phyloP scores from a whole-genome alignment of 2,329 filamentous ascomycete genomes.

The Alternaria longipes region DNA sequence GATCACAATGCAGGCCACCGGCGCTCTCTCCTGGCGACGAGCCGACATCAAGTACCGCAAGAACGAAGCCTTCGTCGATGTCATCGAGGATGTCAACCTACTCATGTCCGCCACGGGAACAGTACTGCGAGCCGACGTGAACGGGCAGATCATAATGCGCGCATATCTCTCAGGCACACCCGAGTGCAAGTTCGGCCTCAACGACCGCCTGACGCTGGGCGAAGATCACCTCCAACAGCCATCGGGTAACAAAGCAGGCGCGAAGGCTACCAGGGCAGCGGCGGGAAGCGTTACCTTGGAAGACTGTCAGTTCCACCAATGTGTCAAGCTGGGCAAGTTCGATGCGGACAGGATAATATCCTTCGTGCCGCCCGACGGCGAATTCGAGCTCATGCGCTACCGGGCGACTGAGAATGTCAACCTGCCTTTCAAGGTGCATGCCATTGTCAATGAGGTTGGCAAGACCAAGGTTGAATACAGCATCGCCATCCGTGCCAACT shows the following conservation, averaged over 20 bases:
- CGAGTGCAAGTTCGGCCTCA: conserved; percentile 98
- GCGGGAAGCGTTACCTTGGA: conserved; percentile 95
- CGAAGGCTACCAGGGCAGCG: conserved; percentile 92
- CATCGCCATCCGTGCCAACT: conserved; percentile 97
- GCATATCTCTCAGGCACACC: conserved; percentile 96
- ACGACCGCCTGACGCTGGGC: conserved; percentile 93
- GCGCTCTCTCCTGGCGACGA: conserved; percentile 94
- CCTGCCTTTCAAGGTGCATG: conserved; percentile 97
- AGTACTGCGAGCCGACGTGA: conserved; percentile 93
- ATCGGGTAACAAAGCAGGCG: conserved; percentile 78
- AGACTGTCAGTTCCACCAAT: conserved; percentile 99
- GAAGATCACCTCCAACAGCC: conserved; percentile 66
- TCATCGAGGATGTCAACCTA: conserved; percentile 98
- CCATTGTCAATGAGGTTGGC: conserved; percentile 96
- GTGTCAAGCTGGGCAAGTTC: conserved; percentile 96
- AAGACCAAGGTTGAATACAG: conserved; percentile 99
- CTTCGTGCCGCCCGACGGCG: conserved; percentile 95
- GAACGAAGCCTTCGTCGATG: conserved; percentile 98
- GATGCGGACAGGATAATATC: conserved; percentile 96
- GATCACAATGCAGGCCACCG: conserved; percentile 99
- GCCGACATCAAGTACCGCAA: conserved; percentile 99
- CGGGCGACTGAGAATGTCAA: conserved; percentile 99
- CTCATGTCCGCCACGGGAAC: conserved; percentile 98
- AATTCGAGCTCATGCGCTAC: conserved; percentile 99
- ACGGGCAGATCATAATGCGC: conserved; percentile 97